Conservation (phyloP, 2,329 filamentous ascomycete species). For the Ceratocystis destructans region DNA sequence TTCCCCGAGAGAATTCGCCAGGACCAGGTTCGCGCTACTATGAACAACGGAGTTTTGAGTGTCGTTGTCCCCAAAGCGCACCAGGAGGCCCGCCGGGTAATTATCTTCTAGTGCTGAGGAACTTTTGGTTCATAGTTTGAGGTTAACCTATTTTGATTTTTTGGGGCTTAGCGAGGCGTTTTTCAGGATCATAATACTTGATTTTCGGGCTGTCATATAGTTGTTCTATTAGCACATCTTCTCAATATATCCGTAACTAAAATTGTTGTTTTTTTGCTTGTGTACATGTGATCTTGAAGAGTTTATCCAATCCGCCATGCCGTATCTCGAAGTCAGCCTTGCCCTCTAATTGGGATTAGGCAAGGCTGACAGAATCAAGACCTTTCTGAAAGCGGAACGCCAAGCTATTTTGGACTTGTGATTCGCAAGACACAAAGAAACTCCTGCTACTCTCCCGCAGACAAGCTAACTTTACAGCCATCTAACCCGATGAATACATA, state of each 20-base stretch:
- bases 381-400: neutral
- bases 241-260: neutral
- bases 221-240: neutral
- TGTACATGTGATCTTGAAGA: neutral
- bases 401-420: neutral
- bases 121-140: neutral
- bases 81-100: constrained; percentile 18
- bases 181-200: neutral
- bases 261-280: neutral
- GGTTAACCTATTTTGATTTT: neutral
- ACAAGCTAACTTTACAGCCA: too few species aligned
- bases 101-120: constrained; percentile 15
- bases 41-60: constrained; percentile 52
- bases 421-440: too few species aligned
- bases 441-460: too few species aligned
- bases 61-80: constrained; percentile 48
- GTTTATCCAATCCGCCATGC: too few species aligned
- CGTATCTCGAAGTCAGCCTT: neutral
- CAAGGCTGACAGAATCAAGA: neutral
- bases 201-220: neutral
- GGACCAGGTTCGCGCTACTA: constrained; percentile 44
- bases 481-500: too few species aligned
- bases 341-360: neutral
- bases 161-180: constrained; percentile 2
- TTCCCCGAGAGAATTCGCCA: constrained; percentile 52